phyloP scores from a whole-genome alignment of 1,284 basidiomycete species.

The Ganoderma lucidum region DNA sequence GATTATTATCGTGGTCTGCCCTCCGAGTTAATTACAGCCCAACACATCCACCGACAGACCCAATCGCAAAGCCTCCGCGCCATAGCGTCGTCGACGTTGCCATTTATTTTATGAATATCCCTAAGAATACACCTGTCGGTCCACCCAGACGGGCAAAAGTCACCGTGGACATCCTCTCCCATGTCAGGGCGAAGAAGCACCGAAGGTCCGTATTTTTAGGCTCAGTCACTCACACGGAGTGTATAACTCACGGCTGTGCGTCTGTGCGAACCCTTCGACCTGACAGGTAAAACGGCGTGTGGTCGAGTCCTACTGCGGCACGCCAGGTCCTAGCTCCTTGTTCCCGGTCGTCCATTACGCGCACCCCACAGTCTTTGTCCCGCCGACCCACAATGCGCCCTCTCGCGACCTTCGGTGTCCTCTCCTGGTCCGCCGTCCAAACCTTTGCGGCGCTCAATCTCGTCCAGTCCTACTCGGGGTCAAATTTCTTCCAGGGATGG shows the following conservation, averaged over 20 bases:
- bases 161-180: neutral
- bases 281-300: neutral
- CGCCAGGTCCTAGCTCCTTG: constrained; percentile 6
- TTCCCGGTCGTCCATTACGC: neutral
- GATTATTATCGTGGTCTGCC: neutral
- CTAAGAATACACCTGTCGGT: neutral
- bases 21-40: too few species aligned
- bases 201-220: constrained; percentile 5
- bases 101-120: neutral
- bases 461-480: constrained; percentile 56
- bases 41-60: neutral
- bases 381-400: neutral
- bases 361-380: neutral
- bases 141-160: neutral
- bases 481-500: constrained; percentile 69
- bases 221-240: neutral
- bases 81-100: neutral
- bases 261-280: neutral
- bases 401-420: neutral
- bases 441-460: constrained; percentile 45
- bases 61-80: neutral
- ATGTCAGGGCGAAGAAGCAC: neutral
- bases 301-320: neutral
- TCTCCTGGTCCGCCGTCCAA: neutral
- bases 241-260: neutral